These are phyloP conservation scores for Dryadomyces sulphureus DNA, from an alignment of 2,329 filamentous ascomycete genomes.

Conservation along the genomic window DNA sequence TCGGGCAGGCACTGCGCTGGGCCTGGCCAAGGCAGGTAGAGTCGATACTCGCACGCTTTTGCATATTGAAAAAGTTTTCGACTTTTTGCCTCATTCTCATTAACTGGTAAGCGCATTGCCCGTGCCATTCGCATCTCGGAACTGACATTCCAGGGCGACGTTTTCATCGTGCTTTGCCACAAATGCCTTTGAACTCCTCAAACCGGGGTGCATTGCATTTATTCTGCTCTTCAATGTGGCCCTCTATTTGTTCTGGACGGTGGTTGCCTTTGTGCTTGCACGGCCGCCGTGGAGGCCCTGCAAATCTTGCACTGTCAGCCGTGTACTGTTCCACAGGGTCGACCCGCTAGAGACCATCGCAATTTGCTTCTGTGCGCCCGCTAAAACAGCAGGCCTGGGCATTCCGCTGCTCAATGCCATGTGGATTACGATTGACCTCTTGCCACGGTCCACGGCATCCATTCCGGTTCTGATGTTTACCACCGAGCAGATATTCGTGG, in stretches of 20 bases:
- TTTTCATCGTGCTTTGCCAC: constrained; percentile 53
- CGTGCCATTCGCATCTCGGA: not conserved
- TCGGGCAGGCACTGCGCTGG: constrained; percentile 46
- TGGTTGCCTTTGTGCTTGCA: constrained; percentile 40
- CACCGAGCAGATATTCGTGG: constrained; percentile 11
- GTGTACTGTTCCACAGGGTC: constrained; percentile 23
- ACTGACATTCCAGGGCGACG: constrained; percentile 39
- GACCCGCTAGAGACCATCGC: constrained; percentile 33
- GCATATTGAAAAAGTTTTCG: constrained; percentile 30
- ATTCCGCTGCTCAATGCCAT: constrained; percentile 55
- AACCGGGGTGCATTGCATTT: constrained; percentile 50
- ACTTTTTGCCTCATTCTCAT: constrained; percentile 31
- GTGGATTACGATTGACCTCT: constrained; percentile 35
- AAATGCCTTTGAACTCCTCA: constrained; percentile 19
- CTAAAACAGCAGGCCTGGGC: constrained; percentile 57
- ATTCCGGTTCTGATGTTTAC: constrained; percentile 27
- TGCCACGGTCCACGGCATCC: constrained; percentile 40
- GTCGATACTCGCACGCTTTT: constrained; percentile 28
- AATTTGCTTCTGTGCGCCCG: constrained; percentile 58
- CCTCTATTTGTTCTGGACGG: constrained; percentile 46
- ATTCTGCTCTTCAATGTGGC: constrained; percentile 53
- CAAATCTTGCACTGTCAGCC: not conserved
- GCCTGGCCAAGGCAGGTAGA: constrained; percentile 34
- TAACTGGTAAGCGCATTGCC: constrained; percentile 21
- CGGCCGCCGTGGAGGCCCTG: constrained; percentile 23